phyloP scores from a whole-genome alignment of 345 rosid species.

The Sonneratia alba region DNA sequence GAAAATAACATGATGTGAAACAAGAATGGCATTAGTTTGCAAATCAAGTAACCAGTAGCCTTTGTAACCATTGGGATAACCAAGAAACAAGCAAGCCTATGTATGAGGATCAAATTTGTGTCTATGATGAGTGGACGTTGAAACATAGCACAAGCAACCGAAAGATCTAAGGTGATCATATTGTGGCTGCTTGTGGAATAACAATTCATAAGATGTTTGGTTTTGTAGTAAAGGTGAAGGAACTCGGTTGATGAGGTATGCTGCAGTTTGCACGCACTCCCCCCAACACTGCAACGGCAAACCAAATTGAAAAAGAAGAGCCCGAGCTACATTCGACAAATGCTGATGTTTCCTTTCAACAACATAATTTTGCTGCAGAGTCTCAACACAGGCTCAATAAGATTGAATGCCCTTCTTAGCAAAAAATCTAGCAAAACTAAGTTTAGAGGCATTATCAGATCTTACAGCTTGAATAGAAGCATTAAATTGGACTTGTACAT shows the following conservation, averaged over 20 bases:
- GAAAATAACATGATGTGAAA: background rate
- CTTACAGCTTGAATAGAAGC: background rate
- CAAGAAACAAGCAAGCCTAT: background rate
- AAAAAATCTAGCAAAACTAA: background rate
- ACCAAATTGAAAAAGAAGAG: background rate
- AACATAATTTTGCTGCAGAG: background rate
- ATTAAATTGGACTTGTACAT: background rate
- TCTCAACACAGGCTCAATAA: accelerated
- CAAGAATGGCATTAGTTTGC: background rate
- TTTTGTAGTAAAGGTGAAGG: background rate
- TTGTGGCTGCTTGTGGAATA: background rate
- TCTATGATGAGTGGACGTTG: background rate
- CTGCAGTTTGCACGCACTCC: background rate
- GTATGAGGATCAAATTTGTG: background rate
- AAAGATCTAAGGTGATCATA: background rate
- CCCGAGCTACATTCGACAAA: conserved; percentile 1
- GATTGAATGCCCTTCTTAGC: background rate
- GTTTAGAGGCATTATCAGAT: background rate
- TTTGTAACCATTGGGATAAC: background rate
- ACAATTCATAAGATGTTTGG: background rate
- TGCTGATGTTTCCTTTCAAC: background rate
- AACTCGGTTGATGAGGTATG: conserved; percentile 1
- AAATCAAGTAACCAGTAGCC: background rate
- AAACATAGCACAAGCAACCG: background rate
- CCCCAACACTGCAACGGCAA: background rate